These are phyloP conservation scores for Lachnum nothofagi DNA, from an alignment of 2,329 filamentous ascomycete genomes.

Conservation along the genomic window DNA sequence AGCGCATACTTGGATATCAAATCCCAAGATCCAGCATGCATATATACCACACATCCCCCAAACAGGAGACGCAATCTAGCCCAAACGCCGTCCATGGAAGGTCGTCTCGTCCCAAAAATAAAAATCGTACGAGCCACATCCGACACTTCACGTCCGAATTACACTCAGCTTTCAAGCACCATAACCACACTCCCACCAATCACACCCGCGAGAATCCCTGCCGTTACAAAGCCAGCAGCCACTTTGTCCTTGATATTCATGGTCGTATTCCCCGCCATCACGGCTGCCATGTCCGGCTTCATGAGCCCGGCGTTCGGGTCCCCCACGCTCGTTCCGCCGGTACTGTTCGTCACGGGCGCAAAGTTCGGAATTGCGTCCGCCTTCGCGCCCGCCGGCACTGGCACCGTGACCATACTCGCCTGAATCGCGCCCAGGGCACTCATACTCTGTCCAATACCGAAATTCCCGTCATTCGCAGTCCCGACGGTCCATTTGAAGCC, in stretches of 20 bases:
- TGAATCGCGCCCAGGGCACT: constrained; percentile 61
- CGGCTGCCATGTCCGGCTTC: not conserved
- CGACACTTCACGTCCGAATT: no score
- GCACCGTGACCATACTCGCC: constrained; percentile 47
- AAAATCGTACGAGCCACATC: not conserved
- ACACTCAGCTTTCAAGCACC: constrained; percentile 35
- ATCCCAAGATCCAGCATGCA: constrained; percentile 1
- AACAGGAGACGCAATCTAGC: not conserved
- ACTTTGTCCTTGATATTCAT: constrained; percentile 54
- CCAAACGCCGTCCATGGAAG: not conserved
- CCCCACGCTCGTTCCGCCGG: constrained; percentile 53
- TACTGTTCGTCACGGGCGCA: constrained; percentile 43
- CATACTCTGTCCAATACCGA: constrained; percentile 68
- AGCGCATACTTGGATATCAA: constrained; percentile 1
- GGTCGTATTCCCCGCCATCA: not conserved
- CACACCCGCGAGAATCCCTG: constrained; percentile 47
- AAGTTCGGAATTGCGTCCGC: no score
- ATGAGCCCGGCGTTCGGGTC: constrained; percentile 25
- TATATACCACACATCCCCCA: not conserved
- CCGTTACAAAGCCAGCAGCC: constrained; percentile 63
- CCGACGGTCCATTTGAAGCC: constrained; percentile 54
- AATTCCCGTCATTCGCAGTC: constrained; percentile 52
- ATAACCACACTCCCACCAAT: constrained; percentile 52
- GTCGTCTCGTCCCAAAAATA: not conserved
- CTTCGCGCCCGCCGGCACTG: constrained; percentile 11